phyloP scores from a whole-genome alignment of 2,329 filamentous ascomycete genomes.

The Aspergillus japonicus region DNA sequence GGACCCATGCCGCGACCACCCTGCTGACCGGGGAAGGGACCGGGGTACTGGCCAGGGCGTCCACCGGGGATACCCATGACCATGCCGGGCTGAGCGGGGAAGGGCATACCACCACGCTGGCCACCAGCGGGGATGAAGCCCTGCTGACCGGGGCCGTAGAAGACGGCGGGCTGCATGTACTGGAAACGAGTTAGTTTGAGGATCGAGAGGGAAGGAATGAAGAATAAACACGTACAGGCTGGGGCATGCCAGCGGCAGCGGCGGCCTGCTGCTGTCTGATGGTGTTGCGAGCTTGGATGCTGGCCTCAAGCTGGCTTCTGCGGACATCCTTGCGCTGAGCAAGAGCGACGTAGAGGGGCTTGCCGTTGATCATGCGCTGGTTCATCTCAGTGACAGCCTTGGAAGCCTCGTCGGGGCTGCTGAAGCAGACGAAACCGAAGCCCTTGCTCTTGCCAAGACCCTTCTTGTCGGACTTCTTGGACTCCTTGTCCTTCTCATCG shows the following conservation, averaged over 20 bases:
- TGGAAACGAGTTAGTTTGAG: slow-evolving; percentile 32
- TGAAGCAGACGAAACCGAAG: slow-evolving; percentile 99
- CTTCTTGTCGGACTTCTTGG: slow-evolving; percentile 61
- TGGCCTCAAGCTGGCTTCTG: slow-evolving; percentile 98
- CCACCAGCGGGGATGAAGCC: slow-evolving; percentile 56
- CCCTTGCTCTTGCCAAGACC: slow-evolving; percentile 96
- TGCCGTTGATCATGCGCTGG: slow-evolving; percentile 96
- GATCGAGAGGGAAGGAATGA: background rate
- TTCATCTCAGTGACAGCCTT: slow-evolving; percentile 99
- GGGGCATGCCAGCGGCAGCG: slow-evolving; percentile 82
- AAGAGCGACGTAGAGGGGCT: slow-evolving; percentile 95
- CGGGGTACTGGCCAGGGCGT: slow-evolving; percentile 82
- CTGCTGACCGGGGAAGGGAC: slow-evolving; percentile 76
- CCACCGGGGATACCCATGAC: slow-evolving; percentile 69
- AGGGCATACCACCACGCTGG: slow-evolving; percentile 62
- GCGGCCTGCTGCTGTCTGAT: slow-evolving; percentile 97
- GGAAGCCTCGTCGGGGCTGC: slow-evolving; percentile 97
- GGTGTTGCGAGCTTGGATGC: slow-evolving; percentile 98
- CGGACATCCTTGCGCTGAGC: slow-evolving; percentile 99
- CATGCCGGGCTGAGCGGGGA: slow-evolving; percentile 56
- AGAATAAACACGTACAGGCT: slow-evolving; percentile 42
- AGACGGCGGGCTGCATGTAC: slow-evolving; percentile 88
- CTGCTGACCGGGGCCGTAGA: slow-evolving; percentile 74
- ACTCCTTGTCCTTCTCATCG: slow-evolving; percentile 55
- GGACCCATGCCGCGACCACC: slow-evolving; percentile 80